Evolutionary conservation across 495 filamentous ascomycete genomes (phyloP).

Genomic region (Neurospora pannonica): DNA sequence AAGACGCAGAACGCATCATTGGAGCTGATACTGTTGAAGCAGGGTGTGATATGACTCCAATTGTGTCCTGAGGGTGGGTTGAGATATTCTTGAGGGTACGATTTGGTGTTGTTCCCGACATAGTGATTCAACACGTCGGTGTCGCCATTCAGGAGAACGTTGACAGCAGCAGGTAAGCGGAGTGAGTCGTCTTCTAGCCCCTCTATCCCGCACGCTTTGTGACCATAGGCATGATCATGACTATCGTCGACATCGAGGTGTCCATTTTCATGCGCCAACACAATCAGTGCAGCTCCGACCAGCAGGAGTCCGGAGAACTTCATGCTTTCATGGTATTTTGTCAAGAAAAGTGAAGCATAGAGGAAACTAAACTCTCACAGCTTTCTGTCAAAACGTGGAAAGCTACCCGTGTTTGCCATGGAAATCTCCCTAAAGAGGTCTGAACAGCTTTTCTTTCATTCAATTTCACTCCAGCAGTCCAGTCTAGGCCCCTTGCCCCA

Average conservation of each 20-base stretch:
- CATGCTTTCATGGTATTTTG: neutral
- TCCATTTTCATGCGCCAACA: neutral
- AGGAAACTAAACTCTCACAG: neutral
- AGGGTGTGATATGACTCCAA: conserved; percentile 21
- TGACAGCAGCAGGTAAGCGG: neutral
- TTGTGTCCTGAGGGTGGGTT: neutral
- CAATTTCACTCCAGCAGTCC: neutral
- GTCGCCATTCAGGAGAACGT: neutral
- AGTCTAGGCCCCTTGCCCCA: neutral
- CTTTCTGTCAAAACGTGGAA: neutral
- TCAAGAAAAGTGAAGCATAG: neutral
- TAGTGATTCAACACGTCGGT: neutral
- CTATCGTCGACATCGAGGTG: neutral
- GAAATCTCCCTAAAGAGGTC: neutral
- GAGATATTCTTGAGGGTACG: neutral
- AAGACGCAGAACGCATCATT: conserved; percentile 20
- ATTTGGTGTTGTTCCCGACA: neutral
- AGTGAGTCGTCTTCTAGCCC: neutral
- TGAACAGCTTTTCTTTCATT: neutral
- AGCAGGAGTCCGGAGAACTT: neutral
- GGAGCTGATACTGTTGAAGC: conserved; percentile 11
- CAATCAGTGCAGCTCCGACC: neutral
- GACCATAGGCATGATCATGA: neutral
- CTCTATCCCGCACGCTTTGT: neutral
- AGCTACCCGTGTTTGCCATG: neutral